A percentile compares a stretch with the other conserved stretches of the same genome.
Conservation (phyloP, 73 alveolate genomes). For the Vitrella brassicaformis region DNA sequence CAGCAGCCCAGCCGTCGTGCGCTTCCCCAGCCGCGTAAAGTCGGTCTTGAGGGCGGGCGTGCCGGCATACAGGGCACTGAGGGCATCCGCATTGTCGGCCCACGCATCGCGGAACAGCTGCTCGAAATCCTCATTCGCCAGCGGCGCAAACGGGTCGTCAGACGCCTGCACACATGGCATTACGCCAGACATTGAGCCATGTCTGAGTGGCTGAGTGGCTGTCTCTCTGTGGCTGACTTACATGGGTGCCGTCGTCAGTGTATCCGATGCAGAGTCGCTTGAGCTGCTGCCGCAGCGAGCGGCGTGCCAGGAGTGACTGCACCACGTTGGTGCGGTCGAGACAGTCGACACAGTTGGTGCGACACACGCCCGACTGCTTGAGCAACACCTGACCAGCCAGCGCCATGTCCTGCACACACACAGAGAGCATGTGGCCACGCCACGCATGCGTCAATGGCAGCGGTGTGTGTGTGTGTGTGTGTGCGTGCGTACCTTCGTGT, state of each 20-base stretch:
- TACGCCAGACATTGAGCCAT: no score
- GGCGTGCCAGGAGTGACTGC: constrained; percentile 75
- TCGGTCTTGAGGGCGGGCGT: constrained; percentile 95
- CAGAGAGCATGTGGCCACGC: no score
- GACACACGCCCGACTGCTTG: constrained; percentile 65
- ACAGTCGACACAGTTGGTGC: constrained; percentile 96
- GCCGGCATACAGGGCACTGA: constrained; percentile 81
- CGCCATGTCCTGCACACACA: no score
- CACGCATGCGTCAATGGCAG: no score
- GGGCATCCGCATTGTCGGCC: constrained; percentile 84
- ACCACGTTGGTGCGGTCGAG: constrained; percentile 93
- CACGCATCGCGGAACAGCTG: constrained; percentile 76
- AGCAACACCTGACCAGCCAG: constrained; percentile 15
- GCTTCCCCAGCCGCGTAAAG: constrained; percentile 89
- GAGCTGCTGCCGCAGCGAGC: constrained; percentile 53
- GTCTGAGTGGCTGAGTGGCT: no score
- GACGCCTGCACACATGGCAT: no score
- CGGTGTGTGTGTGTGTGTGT: no score
- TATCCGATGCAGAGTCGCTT: constrained; percentile 41
- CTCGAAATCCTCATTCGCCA: constrained; percentile 73
- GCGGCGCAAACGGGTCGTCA: constrained; percentile 55
- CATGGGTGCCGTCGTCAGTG: constrained; percentile 50
- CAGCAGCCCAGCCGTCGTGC: constrained; percentile 76
- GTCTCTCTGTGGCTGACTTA: no score
- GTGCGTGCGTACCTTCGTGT: no score